Percentiles rank a stretch among this genome's conserved stretches.
phyloP scores from a whole-genome alignment of 2,329 filamentous ascomycete species.

The Diaporthe australafricana region DNA sequence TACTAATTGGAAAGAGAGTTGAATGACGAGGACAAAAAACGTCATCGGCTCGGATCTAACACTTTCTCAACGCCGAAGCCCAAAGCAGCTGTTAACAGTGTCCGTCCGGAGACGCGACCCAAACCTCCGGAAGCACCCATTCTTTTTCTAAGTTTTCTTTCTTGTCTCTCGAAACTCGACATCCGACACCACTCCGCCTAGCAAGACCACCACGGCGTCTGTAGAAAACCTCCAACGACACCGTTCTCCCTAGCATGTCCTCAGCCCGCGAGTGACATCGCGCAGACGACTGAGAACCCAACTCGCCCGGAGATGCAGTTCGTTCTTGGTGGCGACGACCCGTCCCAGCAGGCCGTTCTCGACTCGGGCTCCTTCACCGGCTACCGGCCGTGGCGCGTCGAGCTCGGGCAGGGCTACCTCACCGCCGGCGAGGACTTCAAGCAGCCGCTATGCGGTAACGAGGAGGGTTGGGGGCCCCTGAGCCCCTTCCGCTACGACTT shows the following conservation, averaged over 20 bases:
- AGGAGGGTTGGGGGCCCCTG: conserved; percentile 94
- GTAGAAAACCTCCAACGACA: not conserved
- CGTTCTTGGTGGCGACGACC: conserved; percentile 33
- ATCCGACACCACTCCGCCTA: not conserved
- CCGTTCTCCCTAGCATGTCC: conserved; percentile 25
- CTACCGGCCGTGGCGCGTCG: conserved; percentile 57
- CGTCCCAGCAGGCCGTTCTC: conserved; percentile 43
- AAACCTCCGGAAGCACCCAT: not conserved
- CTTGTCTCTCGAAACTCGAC: not conserved
- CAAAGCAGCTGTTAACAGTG: conserved; percentile 10
- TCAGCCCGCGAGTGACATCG: conserved; percentile 24
- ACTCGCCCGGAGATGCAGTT: conserved; percentile 32
- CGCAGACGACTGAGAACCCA: conserved; percentile 19
- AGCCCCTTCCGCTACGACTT: conserved; percentile 91
- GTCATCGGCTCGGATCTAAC: conserved; percentile 30
- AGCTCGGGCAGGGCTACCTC: conserved; percentile 71
- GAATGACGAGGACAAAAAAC: conserved; percentile 21
- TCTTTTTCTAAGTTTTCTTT: not conserved
- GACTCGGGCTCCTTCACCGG: conserved; percentile 73
- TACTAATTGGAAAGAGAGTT: not conserved
- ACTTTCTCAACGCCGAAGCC: conserved; percentile 2
- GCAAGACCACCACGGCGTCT: not conserved
- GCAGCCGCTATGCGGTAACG: conserved; percentile 87
- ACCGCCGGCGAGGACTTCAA: conserved; percentile 58
- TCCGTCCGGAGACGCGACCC: conserved; percentile 24